Evolutionary conservation across 2,329 filamentous ascomycete genomes (phyloP).

Genomic region (Remersonia thermophila): DNA sequence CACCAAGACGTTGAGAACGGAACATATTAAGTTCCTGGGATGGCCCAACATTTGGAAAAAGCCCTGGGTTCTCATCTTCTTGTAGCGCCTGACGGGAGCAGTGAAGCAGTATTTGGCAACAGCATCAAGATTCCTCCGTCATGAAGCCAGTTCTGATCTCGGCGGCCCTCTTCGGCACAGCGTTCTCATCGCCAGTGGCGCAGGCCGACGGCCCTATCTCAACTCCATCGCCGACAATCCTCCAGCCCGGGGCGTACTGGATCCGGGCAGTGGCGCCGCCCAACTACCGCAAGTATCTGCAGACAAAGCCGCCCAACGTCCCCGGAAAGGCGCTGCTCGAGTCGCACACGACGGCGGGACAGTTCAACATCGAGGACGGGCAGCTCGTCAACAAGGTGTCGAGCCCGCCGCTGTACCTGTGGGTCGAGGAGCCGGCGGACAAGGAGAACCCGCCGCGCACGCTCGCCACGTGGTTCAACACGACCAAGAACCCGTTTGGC

Average conservation of each 20-base stretch:
- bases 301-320: constrained; percentile 31
- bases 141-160: too few species aligned
- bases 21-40: too few species aligned
- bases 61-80: too few species aligned
- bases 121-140: too few species aligned
- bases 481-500: constrained; percentile 40
- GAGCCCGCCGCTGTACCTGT: constrained; percentile 30
- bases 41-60: too few species aligned
- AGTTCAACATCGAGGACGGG: constrained; percentile 43
- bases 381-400: constrained; percentile 42
- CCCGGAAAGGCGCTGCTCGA: constrained; percentile 39
- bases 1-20: too few species aligned
- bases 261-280: constrained; percentile 44
- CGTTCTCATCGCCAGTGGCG: constrained; percentile 9
- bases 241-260: constrained; percentile 42
- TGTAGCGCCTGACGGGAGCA: too few species aligned
- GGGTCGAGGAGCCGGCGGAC: constrained; percentile 34
- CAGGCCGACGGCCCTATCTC: constrained; percentile 8
- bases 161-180: constrained; percentile 10
- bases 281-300: constrained; percentile 45
- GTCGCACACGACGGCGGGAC: constrained; percentile 40
- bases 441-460: constrained; percentile 30
- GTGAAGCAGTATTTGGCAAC: too few species aligned
- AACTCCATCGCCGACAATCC: constrained; percentile 24
- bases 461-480: constrained; percentile 39